These are phyloP conservation scores for Lactifluus piperatus DNA, from an alignment of 768 basidiomycete genomes.

Conservation along the genomic window DNA sequence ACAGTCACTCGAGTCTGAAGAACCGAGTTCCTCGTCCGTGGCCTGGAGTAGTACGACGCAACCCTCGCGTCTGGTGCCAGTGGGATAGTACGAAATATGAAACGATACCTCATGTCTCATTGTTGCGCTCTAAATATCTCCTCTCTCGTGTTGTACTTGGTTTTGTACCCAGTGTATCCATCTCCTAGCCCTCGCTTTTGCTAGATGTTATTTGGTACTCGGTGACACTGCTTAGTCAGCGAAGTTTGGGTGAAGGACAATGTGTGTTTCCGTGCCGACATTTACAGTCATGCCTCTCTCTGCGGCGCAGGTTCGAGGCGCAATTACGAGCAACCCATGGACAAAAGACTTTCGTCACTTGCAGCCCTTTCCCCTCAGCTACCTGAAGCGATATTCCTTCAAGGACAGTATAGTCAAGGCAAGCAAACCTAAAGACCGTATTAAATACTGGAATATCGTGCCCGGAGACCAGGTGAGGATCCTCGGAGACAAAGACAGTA, in stretches of 20 bases:
- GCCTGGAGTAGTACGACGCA: conserved; percentile 30
- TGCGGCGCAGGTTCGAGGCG: conserved; percentile 8
- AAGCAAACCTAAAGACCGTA: conserved; percentile 55
- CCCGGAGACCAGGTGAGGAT: conserved; percentile 75
- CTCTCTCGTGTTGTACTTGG: conserved; percentile 18
- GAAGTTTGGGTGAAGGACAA: neutral
- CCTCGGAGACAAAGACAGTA: conserved; percentile 51
- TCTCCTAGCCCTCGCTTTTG: neutral
- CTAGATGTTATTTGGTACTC: neutral
- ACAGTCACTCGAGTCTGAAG: conserved; percentile 77
- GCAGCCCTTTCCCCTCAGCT: conserved; percentile 48
- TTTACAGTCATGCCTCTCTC: conserved; percentile 15
- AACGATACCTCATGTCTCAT: conserved; percentile 4
- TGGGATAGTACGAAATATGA: conserved; percentile 10
- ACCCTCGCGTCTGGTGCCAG: conserved; percentile 13
- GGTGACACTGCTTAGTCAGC: conserved; percentile 8
- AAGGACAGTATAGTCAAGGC: conserved; percentile 40
- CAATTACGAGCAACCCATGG: conserved; percentile 32
- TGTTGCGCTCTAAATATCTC: neutral
- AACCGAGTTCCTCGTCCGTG: conserved; percentile 50
- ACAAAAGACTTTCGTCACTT: conserved; percentile 64
- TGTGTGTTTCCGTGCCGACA: no score
- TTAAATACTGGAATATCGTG: conserved; percentile 83
- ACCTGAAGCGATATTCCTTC: conserved; percentile 37
- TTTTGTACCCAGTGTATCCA: conserved; percentile 17